Percentiles rank a stretch among this genome's conserved stretches.
phyloP scores from a whole-genome alignment of 2,329 filamentous ascomycete genomes.

The Fusarium penzigii region DNA sequence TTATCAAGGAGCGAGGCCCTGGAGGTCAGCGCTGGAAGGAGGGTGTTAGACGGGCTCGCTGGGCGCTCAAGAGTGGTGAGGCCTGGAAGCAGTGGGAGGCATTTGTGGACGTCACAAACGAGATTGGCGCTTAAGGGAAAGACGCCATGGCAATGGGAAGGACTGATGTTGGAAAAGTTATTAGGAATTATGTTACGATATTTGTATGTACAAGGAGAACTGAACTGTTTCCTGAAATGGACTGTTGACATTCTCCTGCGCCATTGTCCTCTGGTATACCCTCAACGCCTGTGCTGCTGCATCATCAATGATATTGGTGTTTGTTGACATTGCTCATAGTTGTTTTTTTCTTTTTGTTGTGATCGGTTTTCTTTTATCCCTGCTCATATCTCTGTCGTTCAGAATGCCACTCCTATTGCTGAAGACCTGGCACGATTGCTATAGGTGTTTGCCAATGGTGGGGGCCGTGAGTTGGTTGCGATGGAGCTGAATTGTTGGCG shows the following conservation, averaged over 20 bases:
- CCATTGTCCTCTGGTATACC: not conserved
- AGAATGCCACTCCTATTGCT: conserved; percentile 14
- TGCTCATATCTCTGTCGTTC: not conserved
- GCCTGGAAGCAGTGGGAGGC: conserved; percentile 80
- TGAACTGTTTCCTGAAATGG: not conserved
- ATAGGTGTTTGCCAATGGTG: conserved; percentile 11
- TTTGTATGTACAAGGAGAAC: not conserved
- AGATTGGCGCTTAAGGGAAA: conserved; percentile 31
- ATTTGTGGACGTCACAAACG: conserved; percentile 83
- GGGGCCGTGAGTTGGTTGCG: conserved; percentile 14
- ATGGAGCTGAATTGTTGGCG: conserved; percentile 15
- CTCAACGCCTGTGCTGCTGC: not conserved
- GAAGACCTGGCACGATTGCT: conserved; percentile 10
- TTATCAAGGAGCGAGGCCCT: conserved; percentile 80
- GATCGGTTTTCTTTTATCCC: conserved; percentile 1
- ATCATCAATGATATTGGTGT: not conserved
- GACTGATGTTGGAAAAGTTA: not conserved
- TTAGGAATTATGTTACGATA: not conserved
- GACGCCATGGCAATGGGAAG: not conserved
- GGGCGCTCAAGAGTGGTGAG: conserved; percentile 83
- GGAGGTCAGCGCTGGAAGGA: conserved; percentile 93
- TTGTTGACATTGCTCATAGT: not conserved
- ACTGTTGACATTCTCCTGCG: not conserved
- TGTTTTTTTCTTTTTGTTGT: not conserved
- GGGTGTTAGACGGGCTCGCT: conserved; percentile 81